Percentiles rank a stretch among this genome's conserved stretches.
Conservation (phyloP, 2,329 filamentous ascomycete species). For the Diaporthe vaccinii region DNA sequence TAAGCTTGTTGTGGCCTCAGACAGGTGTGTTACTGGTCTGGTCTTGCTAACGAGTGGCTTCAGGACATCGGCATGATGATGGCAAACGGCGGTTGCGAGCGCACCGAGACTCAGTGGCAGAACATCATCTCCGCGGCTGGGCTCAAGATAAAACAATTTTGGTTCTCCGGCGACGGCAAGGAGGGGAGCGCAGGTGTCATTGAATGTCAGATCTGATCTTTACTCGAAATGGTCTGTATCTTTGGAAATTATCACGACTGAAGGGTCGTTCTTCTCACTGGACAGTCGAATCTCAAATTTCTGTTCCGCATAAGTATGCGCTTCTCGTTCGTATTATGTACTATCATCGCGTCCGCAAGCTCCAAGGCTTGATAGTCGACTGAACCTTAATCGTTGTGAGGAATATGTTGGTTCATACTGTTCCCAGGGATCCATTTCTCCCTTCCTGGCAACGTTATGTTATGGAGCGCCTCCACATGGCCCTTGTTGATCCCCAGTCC, state of each 20-base stretch:
- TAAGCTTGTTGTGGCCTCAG: not conserved
- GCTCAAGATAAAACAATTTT: not conserved
- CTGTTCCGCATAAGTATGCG: too few relatives aligned
- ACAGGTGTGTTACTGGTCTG: not conserved
- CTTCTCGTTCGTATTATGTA: too few relatives aligned
- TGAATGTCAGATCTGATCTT: not conserved
- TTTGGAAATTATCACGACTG: not conserved
- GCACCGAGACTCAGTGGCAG: not conserved
- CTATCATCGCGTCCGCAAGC: too few relatives aligned
- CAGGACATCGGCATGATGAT: slow-evolving; percentile 14
- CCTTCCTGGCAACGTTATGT: not conserved
- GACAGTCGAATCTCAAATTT: not conserved
- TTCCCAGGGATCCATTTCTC: too few relatives aligned
- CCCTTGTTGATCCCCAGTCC: too few relatives aligned
- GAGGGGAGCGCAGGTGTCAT: not conserved
- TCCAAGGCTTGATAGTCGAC: too few relatives aligned
- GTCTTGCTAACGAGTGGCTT: not conserved
- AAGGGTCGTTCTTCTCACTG: not conserved
- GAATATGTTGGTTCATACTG: too few relatives aligned
- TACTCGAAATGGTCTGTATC: not conserved
- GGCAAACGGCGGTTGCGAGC: slow-evolving; percentile 1
- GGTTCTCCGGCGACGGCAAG: not conserved
- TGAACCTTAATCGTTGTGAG: too few relatives aligned
- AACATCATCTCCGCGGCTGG: slow-evolving; percentile 1
- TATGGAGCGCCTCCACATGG: too few relatives aligned